phyloP scores from a whole-genome alignment of 768 basidiomycete genomes.

The Boletus reticulatus region DNA sequence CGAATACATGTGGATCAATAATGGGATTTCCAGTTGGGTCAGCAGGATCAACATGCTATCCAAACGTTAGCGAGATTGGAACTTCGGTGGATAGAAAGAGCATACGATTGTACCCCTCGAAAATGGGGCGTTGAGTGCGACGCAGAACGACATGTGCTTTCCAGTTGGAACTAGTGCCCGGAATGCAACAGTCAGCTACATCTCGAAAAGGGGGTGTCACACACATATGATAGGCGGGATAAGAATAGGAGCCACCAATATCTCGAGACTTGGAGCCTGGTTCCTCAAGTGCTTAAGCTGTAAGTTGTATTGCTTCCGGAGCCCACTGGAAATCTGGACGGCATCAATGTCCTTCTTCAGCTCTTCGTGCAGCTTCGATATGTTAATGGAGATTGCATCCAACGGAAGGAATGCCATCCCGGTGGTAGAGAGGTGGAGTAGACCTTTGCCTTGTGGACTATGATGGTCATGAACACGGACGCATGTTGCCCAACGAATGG shows the following conservation, averaged over 20 bases:
- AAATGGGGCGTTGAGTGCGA: constrained; percentile 1
- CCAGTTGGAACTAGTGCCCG: neutral
- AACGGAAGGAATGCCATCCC: neutral
- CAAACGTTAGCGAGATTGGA: neutral
- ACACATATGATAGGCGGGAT: neutral
- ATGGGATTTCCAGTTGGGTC: neutral
- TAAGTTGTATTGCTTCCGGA: constrained; percentile 2
- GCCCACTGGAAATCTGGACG: neutral
- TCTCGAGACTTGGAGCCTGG: neutral
- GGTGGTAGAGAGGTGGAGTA: neutral
- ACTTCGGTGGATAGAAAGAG: neutral
- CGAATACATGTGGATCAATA: constrained; percentile 1
- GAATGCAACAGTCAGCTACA: neutral
- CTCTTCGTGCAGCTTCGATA: neutral
- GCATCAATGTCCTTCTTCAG: neutral
- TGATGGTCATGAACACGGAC: neutral
- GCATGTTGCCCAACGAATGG: neutral
- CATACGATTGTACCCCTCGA: constrained; percentile 1
- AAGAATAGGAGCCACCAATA: neutral
- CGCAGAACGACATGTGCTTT: neutral
- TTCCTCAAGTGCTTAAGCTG: constrained; percentile 1
- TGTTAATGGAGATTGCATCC: neutral
- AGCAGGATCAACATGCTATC: neutral
- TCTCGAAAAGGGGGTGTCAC: neutral
- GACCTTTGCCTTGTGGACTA: constrained; percentile 1